Percentiles rank a stretch among this genome's conserved stretches.
Evolutionary conservation across 2,329 filamentous ascomycete species (phyloP).

Genomic region (Paecilomyces formosus): DNA sequence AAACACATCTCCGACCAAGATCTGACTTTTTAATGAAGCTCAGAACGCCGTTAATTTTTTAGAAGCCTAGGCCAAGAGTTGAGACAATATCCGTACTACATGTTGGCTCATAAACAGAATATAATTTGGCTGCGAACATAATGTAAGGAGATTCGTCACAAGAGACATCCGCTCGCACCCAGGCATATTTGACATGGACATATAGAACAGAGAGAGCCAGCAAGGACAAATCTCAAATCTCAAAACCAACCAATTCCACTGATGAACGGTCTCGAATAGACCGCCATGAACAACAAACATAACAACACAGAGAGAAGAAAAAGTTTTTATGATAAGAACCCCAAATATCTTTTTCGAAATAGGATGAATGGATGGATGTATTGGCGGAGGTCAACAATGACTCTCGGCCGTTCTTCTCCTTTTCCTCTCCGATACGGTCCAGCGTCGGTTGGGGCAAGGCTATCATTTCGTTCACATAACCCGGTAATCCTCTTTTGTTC

Average conservation of each 20-base stretch:
- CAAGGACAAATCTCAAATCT: neutral
- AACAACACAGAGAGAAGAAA: neutral
- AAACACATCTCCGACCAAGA: neutral
- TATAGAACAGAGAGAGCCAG: neutral
- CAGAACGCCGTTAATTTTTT: neutral
- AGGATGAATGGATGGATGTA: slow-evolving; percentile 1
- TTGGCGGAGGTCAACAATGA: neutral
- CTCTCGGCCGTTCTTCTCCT: slow-evolving; percentile 11
- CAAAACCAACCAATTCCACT: neutral
- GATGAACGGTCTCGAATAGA: neutral
- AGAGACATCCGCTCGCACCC: neutral
- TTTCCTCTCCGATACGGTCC: slow-evolving; percentile 30
- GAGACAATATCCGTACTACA: neutral
- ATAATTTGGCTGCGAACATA: neutral
- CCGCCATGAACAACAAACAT: neutral
- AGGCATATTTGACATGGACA: slow-evolving; percentile 1
- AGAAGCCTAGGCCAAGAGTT: neutral
- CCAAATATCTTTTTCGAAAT: neutral
- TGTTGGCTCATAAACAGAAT: neutral
- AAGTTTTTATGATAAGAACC: neutral
- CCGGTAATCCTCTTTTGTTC: slow-evolving; percentile 25
- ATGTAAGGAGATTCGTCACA: slow-evolving; percentile 1
- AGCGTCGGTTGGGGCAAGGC: slow-evolving; percentile 30
- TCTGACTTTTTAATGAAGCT: neutral
- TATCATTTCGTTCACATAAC: slow-evolving; percentile 24